Evolutionary conservation across 2,329 filamentous ascomycete species (phyloP).

Genomic region (Aureobasidium lini): DNA sequence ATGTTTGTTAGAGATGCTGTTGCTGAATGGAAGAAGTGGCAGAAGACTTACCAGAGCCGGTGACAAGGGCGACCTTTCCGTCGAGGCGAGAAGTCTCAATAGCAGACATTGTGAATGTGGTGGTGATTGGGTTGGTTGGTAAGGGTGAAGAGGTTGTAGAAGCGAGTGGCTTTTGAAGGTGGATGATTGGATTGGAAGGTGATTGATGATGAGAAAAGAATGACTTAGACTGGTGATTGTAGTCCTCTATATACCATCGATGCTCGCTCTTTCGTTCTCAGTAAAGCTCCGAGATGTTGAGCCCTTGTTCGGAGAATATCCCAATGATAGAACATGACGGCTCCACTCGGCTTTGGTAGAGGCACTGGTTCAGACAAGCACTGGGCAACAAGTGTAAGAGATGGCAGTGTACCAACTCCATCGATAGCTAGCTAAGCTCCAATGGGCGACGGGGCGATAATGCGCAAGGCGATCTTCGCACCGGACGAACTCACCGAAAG

Average conservation of each 20-base stretch:
- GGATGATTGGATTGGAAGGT: neutral
- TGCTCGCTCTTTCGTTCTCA: conserved; percentile 7
- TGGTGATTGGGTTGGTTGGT: conserved; percentile 12
- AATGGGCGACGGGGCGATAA: conserved; percentile 2
- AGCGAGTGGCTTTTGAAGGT: conserved; percentile 12
- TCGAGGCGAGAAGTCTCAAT: conserved; percentile 44
- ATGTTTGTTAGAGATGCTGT: conserved; percentile 17
- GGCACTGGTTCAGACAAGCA: conserved; percentile 4
- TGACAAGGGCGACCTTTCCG: conserved; percentile 49
- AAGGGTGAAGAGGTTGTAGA: conserved; percentile 1
- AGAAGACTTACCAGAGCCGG: conserved; percentile 38
- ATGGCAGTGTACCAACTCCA: conserved; percentile 3
- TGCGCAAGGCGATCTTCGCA: conserved; percentile 7
- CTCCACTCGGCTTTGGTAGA: conserved; percentile 9
- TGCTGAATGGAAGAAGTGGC: neutral
- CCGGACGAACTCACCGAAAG: conserved; percentile 3
- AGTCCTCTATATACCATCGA: conserved; percentile 14
- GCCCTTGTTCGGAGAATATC: conserved; percentile 2
- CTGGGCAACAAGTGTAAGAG: conserved; percentile 1
- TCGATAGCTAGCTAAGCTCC: conserved; percentile 3
- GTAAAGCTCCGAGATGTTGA: conserved; percentile 6
- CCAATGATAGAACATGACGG: conserved; percentile 9
- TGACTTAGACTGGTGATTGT: neutral
- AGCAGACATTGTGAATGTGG: conserved; percentile 28
- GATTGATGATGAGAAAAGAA: conserved; percentile 12